Base-by-base conservation (phyloP, 768 basidiomycete genomes). In the Termitomyces sp. region DNA sequence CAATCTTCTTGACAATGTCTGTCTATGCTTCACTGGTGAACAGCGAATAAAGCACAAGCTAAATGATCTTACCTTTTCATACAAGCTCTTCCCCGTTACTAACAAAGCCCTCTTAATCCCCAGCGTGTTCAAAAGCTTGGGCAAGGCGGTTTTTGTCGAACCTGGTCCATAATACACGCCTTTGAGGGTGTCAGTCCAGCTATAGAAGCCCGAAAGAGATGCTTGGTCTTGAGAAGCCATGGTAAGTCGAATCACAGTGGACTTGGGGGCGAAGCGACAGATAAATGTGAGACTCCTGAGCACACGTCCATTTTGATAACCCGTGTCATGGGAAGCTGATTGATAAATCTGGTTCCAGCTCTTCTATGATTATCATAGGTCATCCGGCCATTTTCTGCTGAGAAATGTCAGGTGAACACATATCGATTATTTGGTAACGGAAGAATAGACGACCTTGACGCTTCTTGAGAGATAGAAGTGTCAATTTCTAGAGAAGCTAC, bases 161-260 rank as follows among this genome's bases (percentile, higher is more conserved):
- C 88, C 87, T 45, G 89, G 87, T 3, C 90, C 90, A 66, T 89
- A 92, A 65, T 83, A 79, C 18, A 92, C 72, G 20, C 79, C 81
- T 58, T 85, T 85, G 58, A 92, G 74, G 1, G 85, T 83, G 62
- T 87, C 82, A 0, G 82, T 83, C 76, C 82, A 89, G 24, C 78
- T 74, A 66, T 91, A 92, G 22, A 72, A 84, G 20, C 90, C 90
- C 43, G 74, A 67, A 38, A 53, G 65, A 9, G 48, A 66, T 55
- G 58, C 41, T 49, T 62, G 43, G 60, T 62, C 59, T 51, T 60
- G 51, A 45, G 24, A 55, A 49, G 68, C 57, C 62, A 69, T 62
- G 49, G 51, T 3, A 35, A 52, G 32, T 52, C 35, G 6, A 35
- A 16, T 26, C 36, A 14, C 26, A 40, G 26, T 40, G 3, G 5